These are phyloP conservation scores for Sporothrix inflata DNA, from an alignment of 2,329 filamentous ascomycete genomes.

Conservation along the genomic window DNA sequence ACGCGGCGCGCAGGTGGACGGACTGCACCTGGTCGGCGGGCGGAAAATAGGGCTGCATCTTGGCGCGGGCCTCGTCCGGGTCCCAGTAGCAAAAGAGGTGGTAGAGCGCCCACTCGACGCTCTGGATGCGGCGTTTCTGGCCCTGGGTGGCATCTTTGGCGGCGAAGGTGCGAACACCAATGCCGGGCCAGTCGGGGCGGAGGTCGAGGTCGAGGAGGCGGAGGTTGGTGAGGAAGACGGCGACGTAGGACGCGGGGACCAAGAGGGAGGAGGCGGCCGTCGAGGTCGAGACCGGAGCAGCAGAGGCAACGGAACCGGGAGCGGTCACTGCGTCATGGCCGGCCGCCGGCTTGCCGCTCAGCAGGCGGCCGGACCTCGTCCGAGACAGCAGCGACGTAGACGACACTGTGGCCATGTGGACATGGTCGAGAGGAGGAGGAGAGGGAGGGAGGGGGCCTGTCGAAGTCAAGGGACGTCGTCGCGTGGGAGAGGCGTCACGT, in stretches of 20 bases:
- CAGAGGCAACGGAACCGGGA: background rate
- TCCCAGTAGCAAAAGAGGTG: conserved; percentile 86
- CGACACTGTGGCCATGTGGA: conserved; percentile 27
- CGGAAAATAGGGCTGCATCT: conserved; percentile 87
- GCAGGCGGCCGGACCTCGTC: conserved; percentile 37
- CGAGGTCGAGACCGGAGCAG: background rate
- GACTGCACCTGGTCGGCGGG: conserved; percentile 89
- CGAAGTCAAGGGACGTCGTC: background rate
- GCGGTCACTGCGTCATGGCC: conserved; percentile 2
- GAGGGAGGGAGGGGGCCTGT: background rate
- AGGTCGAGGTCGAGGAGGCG: conserved; percentile 80
- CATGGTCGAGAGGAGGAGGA: conserved; percentile 24
- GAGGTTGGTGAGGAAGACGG: conserved; percentile 80
- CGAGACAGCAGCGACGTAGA: conserved; percentile 35
- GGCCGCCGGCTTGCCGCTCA: conserved; percentile 29
- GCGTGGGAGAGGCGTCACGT: background rate
- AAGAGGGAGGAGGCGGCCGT: background rate
- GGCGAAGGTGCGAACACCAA: conserved; percentile 71
- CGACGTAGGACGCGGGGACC: conserved; percentile 53
- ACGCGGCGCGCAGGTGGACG: conserved; percentile 80
- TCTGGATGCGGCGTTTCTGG: conserved; percentile 80
- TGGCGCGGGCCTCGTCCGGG: conserved; percentile 70
- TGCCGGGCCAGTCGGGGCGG: conserved; percentile 76
- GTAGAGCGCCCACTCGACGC: conserved; percentile 89
- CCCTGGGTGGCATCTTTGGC: conserved; percentile 67